phyloP scores from a whole-genome alignment of 257 asterid species.

The Cynanchum wilfordii region DNA sequence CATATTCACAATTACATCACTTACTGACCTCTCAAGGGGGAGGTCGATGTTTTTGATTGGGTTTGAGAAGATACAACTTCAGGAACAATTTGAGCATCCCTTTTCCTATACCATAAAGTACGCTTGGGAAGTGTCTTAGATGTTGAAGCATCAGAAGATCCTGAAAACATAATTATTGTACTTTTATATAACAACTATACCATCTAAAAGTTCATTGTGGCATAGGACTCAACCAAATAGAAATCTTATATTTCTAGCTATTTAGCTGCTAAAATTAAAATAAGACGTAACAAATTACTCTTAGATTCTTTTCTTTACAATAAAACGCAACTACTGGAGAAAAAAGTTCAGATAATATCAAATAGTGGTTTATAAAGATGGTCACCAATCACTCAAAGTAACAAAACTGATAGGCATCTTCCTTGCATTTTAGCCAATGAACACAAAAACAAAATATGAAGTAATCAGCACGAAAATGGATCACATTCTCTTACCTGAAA shows the following conservation, averaged over 20 bases:
- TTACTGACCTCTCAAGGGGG: constrained; percentile 26
- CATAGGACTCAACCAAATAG: neutral
- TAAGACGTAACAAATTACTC: neutral
- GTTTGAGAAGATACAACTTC: constrained; percentile 17
- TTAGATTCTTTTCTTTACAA: too few species aligned
- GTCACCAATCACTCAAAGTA: too few species aligned
- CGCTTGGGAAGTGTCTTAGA: constrained; percentile 9
- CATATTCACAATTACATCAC: neutral
- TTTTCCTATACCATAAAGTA: constrained; percentile 1
- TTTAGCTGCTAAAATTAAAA: neutral
- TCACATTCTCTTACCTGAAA: constrained; percentile 15
- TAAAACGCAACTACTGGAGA: too few species aligned
- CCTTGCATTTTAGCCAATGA: neutral
- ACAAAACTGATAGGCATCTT: neutral
- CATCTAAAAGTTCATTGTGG: neutral
- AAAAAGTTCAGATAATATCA: neutral
- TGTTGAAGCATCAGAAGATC: constrained; percentile 17
- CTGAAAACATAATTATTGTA: constrained; percentile 2
- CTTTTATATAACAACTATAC: neutral
- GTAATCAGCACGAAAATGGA: neutral
- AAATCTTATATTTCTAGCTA: neutral
- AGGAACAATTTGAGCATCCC: constrained; percentile 11
- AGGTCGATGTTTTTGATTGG: constrained; percentile 6
- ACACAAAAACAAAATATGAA: neutral
- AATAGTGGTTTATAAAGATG: neutral